Base-by-base conservation (phyloP, 2,329 filamentous ascomycete species). In the Pseudonectria foliicola region DNA sequence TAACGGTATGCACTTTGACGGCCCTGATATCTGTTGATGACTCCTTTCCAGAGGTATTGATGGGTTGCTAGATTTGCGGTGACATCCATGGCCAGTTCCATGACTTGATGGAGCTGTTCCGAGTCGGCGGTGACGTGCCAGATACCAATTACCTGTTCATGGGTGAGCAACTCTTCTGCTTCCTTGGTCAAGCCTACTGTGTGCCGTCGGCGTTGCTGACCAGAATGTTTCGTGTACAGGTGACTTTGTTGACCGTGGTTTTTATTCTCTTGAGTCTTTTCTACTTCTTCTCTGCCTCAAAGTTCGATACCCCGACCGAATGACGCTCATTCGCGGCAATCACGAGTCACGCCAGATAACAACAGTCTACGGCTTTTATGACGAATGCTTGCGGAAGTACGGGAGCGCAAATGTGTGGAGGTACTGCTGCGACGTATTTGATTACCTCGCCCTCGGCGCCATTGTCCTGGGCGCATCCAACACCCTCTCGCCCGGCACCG, bases 111-210 rank as follows among this genome's bases (percentile, higher is more conserved):
- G 90, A 95, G 62, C 77, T 95, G 6, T 95, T 95, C 59, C 78
- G 88, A 34, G 89, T 95, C 4, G 89, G 89, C 42, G 89, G 89
- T 44, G 87, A 95, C 59, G 86, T 93, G 4, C 89, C 89, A 27
- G 90, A 95, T 55, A 95, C 89, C 23, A 95, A 94, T 57, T 95
- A 95, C 61, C 77, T 95, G 4, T 95, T 95, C 66, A 95, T 95
- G 87, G 89, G 82, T 85, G 70, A 29, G 63, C 18, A 8, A 5
- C 18, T 21, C 18, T 21, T 25, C 36, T 25, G 21, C 28, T 16
- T 18, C 26, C 33, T 28, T 13, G 14, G 35, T 15, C 29, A 4
- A 27, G 28, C 13, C 34, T 25, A 18, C 34, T 11, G 21, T 21
- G 24, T 26, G 13, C 24, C 14, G 13, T 21, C 18, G 18, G 5